Percentiles rank a stretch among this genome's conserved stretches.
Conservation (phyloP, 805 yeast genomes). For the Osmozyma mogii region DNA sequence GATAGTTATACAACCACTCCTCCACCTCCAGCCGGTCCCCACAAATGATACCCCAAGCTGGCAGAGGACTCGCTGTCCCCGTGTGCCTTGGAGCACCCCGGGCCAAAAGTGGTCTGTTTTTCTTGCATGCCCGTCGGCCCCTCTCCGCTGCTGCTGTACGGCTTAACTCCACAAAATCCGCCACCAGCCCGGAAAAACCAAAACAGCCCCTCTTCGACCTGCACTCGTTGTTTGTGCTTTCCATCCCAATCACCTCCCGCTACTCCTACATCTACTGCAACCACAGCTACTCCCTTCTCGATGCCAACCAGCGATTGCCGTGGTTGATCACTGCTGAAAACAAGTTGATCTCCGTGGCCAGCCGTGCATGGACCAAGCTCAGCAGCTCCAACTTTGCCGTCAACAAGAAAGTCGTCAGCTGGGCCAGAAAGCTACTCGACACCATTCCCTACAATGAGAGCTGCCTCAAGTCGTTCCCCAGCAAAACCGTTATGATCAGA, state of each 20-base stretch:
- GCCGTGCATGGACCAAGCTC: conserved; percentile 56
- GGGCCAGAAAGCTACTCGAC: conserved; percentile 46
- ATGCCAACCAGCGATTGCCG: conserved; percentile 21
- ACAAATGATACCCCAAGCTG: too few relatives aligned
- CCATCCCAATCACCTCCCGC: conserved; percentile 62
- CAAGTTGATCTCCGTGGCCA: conserved; percentile 42
- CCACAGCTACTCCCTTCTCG: conserved; percentile 31
- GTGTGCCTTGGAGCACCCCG: neutral
- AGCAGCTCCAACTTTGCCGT: conserved; percentile 44
- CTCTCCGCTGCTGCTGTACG: neutral
- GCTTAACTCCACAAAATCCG: neutral
- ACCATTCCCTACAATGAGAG: conserved; percentile 76
- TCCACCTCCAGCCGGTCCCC: too few relatives aligned
- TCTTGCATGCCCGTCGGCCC: neutral
- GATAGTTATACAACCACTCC: too few relatives aligned
- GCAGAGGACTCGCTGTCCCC: too few relatives aligned
- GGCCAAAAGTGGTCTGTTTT: neutral
- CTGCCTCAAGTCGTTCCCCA: conserved; percentile 69
- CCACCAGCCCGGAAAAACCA: conserved; percentile 1
- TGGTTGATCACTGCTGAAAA: conserved; percentile 35
- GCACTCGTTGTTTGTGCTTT: conserved; percentile 52
- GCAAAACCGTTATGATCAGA: conserved; percentile 49
- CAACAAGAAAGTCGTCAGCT: conserved; percentile 51
- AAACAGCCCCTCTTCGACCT: conserved; percentile 10
- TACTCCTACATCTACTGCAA: conserved; percentile 64